A percentile compares a stretch with the other conserved stretches of the same genome.
Conservation (phyloP, 2,329 filamentous ascomycete genomes). For the Knufia fluminis region DNA sequence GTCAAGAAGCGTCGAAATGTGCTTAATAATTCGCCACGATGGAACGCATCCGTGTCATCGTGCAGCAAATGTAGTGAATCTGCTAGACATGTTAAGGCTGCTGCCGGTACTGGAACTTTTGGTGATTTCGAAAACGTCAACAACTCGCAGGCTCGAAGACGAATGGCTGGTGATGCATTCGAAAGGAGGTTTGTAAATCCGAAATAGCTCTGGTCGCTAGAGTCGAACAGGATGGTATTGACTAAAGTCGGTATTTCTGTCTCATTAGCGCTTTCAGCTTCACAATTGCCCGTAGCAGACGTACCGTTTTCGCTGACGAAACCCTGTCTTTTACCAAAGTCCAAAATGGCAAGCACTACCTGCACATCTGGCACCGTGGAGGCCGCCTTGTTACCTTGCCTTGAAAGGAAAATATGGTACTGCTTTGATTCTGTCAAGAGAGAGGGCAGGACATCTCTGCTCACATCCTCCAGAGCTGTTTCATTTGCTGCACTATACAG, state of each 20-base stretch:
- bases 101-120: slow-evolving; percentile 59
- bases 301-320: slow-evolving; percentile 10
- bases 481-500: slow-evolving; percentile 16
- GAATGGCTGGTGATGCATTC: slow-evolving; percentile 52
- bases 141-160: slow-evolving; percentile 72
- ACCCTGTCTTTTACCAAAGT: slow-evolving; percentile 14
- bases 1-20: slow-evolving; percentile 58
- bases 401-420: slow-evolving; percentile 13
- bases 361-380: slow-evolving; percentile 9
- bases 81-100: slow-evolving; percentile 54
- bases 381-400: slow-evolving; percentile 6
- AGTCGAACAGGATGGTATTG: not conserved
- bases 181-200: slow-evolving; percentile 30
- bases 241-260: slow-evolving; percentile 3
- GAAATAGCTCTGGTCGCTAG: not conserved
- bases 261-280: not conserved
- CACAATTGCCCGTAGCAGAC: not conserved
- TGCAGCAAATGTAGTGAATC: slow-evolving; percentile 62
- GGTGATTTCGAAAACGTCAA: slow-evolving; percentile 66
- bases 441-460: slow-evolving; percentile 19
- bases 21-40: slow-evolving; percentile 69
- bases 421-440: slow-evolving; percentile 15
- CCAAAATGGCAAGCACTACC: slow-evolving; percentile 16
- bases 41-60: slow-evolving; percentile 76
- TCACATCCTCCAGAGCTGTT: slow-evolving; percentile 15